Evolutionary conservation across 768 basidiomycete species (phyloP), one percentile per base, ranked within the genome.

Genomic region (Ramaria sp.): DNA sequence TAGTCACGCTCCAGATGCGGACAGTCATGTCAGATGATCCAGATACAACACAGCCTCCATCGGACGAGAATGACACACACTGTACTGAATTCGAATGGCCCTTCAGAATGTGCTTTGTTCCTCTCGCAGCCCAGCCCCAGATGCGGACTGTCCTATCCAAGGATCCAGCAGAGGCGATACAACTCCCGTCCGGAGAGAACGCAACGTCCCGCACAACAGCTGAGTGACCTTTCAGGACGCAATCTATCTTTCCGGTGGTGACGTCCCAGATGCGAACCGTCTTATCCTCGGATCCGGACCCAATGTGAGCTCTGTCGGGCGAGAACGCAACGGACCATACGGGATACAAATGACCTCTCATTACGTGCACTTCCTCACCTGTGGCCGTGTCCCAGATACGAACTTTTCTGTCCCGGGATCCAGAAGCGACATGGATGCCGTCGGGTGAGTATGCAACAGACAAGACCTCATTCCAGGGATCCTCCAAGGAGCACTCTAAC

Each of bases 371-470:
- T 30, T 25, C 1, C n/a, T 52, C n/a, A 3, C 58, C 58, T 10
- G 48, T 58, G 24, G 25, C 30, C 43, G 24, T 48, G 48, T 53
- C 37, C 57, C 55, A 59, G 18, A 59, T 36, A n/a, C 51, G 50
- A 7, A 61, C 48, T 27, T 52, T 52, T 16, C 49, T 13, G 34
- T 60, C 57, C 5, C 10, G 5, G 5, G 30, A 32, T 32, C 44
- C 39, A 5, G 62, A 64, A 18, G 63, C 67, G 13, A 70, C 61
- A 34, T 22, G 60, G 44, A 37, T 20, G 4, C 48, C 48, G 22
- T 49, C n/a, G n/a, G 48, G 48, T 8, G 48, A 49, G 18, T 8
- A 49, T 20, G 4, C 4, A 12, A 49, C 48, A 10, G 3, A 49
- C 12, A 7, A 1, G 7, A 49, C 30, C 34, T 13, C 4, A 37